Evolutionary conservation across 139 green algal genomes (phyloP).

Genomic region (Zygnema cylindricum): DNA sequence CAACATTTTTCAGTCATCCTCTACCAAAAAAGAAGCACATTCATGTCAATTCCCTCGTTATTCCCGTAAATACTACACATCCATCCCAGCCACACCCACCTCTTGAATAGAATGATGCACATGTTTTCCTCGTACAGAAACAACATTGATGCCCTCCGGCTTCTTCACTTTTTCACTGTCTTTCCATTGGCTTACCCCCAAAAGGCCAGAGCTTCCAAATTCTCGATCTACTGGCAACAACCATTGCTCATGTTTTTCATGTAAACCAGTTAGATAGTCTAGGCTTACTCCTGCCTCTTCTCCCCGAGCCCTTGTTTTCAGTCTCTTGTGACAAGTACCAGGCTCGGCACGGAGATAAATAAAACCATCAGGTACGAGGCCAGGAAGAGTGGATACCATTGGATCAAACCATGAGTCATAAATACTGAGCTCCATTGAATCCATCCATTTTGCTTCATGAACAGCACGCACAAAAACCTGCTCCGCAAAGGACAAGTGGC

Average conservation of each 20-base stretch:
- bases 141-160: constrained; percentile 58
- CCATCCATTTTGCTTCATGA: constrained; percentile 80
- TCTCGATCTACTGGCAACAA: constrained; percentile 63
- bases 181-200: not conserved
- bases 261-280: constrained; percentile 84
- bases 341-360: constrained; percentile 88
- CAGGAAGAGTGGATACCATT: constrained; percentile 63
- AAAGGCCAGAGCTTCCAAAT: not conserved
- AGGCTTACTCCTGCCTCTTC: constrained; percentile 66
- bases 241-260: constrained; percentile 94
- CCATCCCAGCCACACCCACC: too few species aligned
- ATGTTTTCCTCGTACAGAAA: constrained; percentile 34
- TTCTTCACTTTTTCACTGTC: constrained; percentile 37
- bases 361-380: constrained; percentile 90
- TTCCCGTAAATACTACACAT: too few species aligned
- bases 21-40: too few species aligned
- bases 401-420: constrained; percentile 83
- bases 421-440: constrained; percentile 86
- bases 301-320: constrained; percentile 62
- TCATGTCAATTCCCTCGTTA: too few species aligned
- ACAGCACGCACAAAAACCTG: constrained; percentile 91
- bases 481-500: not conserved
- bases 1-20: too few species aligned
- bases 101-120: constrained; percentile 51
- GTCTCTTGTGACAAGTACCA: constrained; percentile 77